Evolutionary conservation across 306 rosid genomes (phyloP).

Genomic region (Citrullus colocynthis): DNA sequence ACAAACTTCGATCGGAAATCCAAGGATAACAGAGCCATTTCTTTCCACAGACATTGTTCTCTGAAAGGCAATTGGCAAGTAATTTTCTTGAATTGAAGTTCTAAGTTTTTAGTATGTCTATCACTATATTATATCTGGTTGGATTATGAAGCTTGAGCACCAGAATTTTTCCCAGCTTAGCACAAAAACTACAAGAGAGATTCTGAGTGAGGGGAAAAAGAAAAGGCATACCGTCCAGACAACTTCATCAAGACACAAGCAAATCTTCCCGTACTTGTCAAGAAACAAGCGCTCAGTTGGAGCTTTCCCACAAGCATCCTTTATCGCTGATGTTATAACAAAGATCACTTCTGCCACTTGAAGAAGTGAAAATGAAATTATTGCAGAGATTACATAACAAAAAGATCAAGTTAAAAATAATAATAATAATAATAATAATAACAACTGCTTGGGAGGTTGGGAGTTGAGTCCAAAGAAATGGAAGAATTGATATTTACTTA

Average conservation of each 20-base stretch:
- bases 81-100: background rate
- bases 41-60: background rate
- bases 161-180: background rate
- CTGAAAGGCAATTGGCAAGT: background rate
- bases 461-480: background rate
- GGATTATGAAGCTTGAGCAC: background rate
- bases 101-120: background rate
- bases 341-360: slow-evolving; percentile 86
- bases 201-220: background rate
- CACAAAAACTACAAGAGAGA: background rate
- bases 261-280: slow-evolving; percentile 88
- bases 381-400: background rate
- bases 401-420: background rate
- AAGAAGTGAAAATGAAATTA: background rate
- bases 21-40: background rate
- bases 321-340: slow-evolving; percentile 75
- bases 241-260: slow-evolving; percentile 86
- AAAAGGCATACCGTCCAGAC: slow-evolving; percentile 71
- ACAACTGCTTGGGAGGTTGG: background rate
- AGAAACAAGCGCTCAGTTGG: slow-evolving; percentile 89
- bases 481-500: slow-evolving; percentile 24
- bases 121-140: background rate
- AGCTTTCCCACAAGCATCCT: slow-evolving; percentile 84
- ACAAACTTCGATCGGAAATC: background rate
- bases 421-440: background rate